A percentile compares a stretch with the other conserved stretches of the same genome.
Evolutionary conservation across 2,329 filamentous ascomycete genomes (phyloP).

Genomic region (Diplodia mutila): DNA sequence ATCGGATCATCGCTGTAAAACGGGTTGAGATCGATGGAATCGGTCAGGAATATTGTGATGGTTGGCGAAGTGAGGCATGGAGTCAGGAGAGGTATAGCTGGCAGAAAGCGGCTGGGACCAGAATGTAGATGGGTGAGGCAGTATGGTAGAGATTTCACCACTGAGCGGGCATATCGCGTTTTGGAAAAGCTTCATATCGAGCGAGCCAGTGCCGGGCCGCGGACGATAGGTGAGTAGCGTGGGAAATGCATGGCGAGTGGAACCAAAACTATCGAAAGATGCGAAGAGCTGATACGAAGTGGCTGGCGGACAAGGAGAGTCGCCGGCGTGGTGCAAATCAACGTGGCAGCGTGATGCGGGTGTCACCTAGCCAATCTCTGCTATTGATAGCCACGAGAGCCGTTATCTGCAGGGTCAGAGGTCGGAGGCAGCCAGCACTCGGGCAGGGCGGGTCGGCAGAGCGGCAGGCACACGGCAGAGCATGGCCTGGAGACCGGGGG

Average conservation of each 20-base stretch:
- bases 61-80: neutral
- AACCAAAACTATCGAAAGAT: neutral
- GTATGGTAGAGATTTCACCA: too few species aligned
- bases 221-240: neutral
- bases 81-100: too few species aligned
- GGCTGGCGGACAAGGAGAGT: neutral
- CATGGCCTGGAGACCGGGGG: neutral
- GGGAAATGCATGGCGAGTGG: too few species aligned
- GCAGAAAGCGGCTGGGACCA: too few species aligned
- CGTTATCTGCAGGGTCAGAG: neutral
- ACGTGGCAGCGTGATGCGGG: constrained; percentile 4
- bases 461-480: neutral
- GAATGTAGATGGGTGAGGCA: too few species aligned
- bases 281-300: neutral
- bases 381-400: constrained; percentile 12
- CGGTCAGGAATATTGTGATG: neutral
- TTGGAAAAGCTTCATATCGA: too few species aligned
- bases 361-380: too few species aligned
- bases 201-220: too few species aligned
- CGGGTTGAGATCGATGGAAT: neutral
- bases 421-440: neutral
- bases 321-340: neutral
- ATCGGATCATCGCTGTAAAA: neutral
- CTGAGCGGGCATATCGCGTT: too few species aligned
- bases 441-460: too few species aligned